Evolutionary conservation across 2,329 filamentous ascomycete genomes (phyloP).

Genomic region (Fusarium verrucosum): DNA sequence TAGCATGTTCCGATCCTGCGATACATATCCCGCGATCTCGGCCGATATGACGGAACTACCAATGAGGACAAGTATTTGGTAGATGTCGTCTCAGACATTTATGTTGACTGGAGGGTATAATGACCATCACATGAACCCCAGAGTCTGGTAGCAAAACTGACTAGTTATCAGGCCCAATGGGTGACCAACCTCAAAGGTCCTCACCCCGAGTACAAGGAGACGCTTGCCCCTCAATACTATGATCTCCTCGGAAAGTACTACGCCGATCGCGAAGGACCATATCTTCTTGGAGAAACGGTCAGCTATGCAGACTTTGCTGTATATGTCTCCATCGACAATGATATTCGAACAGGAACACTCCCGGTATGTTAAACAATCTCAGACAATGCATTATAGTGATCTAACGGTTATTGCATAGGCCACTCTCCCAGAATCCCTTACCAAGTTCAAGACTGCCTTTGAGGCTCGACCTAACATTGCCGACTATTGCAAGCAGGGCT

Average conservation of each 20-base stretch:
- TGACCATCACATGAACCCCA: fast-evolving
- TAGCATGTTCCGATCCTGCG: slow-evolving; percentile 44
- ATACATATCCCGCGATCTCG: slow-evolving; percentile 50
- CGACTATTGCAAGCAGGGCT: background rate
- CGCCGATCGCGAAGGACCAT: slow-evolving; percentile 45
- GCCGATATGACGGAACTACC: slow-evolving; percentile 50
- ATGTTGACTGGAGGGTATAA: slow-evolving; percentile 53
- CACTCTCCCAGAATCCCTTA: background rate
- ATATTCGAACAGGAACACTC: slow-evolving; percentile 46
- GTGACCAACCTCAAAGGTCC: slow-evolving; percentile 41
- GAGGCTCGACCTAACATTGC: slow-evolving; percentile 5
- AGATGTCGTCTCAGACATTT: slow-evolving; percentile 51
- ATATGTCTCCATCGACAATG: slow-evolving; percentile 53
- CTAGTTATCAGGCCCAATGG: slow-evolving; percentile 26
- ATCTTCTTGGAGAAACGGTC: slow-evolving; percentile 49
- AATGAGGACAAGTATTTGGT: slow-evolving; percentile 51
- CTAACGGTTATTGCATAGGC: background rate
- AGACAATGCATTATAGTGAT: fast-evolving
- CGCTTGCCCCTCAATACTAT: slow-evolving; percentile 45
- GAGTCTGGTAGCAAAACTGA: background rate
- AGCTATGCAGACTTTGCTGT: slow-evolving; percentile 53
- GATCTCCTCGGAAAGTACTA: slow-evolving; percentile 46
- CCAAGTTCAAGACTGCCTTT: slow-evolving; percentile 3
- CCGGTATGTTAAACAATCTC: slow-evolving; percentile 44
- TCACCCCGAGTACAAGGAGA: slow-evolving; percentile 47